Conservation (phyloP, 192 early-diverging fungal genomes). For the Geosiphon pyriformis region DNA sequence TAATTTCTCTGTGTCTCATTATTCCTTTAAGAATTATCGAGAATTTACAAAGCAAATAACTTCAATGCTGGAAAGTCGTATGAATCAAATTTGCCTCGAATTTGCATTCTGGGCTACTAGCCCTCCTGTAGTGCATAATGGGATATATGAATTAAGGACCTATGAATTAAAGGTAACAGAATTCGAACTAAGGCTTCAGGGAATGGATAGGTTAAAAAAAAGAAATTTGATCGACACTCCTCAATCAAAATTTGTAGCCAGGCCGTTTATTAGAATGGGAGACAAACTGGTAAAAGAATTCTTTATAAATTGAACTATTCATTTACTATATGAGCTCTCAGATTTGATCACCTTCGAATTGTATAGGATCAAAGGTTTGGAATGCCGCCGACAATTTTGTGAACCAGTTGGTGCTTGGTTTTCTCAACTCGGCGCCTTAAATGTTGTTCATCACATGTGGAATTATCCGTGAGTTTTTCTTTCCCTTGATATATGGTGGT, state of each 20-base stretch:
- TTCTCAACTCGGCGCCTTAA: conserved; percentile 80
- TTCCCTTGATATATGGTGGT: background rate
- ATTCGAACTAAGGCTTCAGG: too few relatives aligned
- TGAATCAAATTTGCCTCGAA: conserved; percentile 85
- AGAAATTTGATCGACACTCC: background rate
- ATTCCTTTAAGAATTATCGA: conserved; percentile 43
- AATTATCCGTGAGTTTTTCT: conserved; percentile 63
- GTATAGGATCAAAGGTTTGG: conserved; percentile 72
- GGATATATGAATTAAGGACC: conserved; percentile 88
- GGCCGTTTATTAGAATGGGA: conserved; percentile 92
- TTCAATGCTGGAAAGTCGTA: conserved; percentile 64
- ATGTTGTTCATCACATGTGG: conserved; percentile 92
- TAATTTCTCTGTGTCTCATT: background rate
- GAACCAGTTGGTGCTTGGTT: conserved; percentile 97
- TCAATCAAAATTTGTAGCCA: conserved; percentile 64
- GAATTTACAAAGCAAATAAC: conserved; percentile 62
- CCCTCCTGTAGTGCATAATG: conserved; percentile 67
- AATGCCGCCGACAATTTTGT: conserved; percentile 81
- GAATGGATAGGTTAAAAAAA: background rate
- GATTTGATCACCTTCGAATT: background rate
- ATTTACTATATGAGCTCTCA: too few relatives aligned
- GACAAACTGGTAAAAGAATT: conserved; percentile 72
- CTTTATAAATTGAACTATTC: background rate
- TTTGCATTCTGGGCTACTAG: conserved; percentile 88
- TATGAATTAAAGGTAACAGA: conserved; percentile 69